Percentiles rank a stretch among this genome's conserved stretches.
Conservation (phyloP, 306 rosid species). For the Rosa multiflora region DNA sequence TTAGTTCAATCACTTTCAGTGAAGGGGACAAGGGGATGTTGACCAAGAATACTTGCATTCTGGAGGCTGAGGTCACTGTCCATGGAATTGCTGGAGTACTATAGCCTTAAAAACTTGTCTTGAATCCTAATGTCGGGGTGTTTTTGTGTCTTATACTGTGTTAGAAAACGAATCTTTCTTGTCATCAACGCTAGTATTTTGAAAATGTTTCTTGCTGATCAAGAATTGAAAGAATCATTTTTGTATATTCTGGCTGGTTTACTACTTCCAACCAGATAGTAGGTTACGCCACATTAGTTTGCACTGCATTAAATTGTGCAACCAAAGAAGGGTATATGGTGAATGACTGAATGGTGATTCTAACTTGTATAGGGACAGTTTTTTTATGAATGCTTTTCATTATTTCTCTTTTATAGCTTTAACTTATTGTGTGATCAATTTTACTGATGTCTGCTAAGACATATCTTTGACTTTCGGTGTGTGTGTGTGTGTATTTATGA, state of each 20-base stretch:
- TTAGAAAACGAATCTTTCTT: neutral
- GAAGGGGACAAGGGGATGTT: conserved; percentile 28
- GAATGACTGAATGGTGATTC: too few species aligned
- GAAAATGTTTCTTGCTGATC: neutral
- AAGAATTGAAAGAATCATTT: neutral
- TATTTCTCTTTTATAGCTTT: too few species aligned
- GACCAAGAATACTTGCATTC: conserved; percentile 32
- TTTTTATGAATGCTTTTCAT: too few species aligned
- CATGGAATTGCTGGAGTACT: conserved; percentile 38
- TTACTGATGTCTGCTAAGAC: too few species aligned
- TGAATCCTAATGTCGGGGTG: neutral
- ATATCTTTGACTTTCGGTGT: too few species aligned
- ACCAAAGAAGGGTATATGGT: too few species aligned
- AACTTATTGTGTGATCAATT: too few species aligned
- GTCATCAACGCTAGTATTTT: neutral
- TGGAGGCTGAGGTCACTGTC: conserved; percentile 52
- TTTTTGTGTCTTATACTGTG: neutral
- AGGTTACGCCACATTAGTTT: neutral
- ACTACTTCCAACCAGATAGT: neutral
- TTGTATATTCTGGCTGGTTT: neutral
- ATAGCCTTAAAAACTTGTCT: neutral
- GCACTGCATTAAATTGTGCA: neutral
- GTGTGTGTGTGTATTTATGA: too few species aligned
- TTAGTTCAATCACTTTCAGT: conserved; percentile 15
- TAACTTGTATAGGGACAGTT: too few species aligned